A percentile compares a stretch with the other conserved stretches of the same genome.
phyloP scores from a whole-genome alignment of 805 yeast species.

The Candida alai region DNA sequence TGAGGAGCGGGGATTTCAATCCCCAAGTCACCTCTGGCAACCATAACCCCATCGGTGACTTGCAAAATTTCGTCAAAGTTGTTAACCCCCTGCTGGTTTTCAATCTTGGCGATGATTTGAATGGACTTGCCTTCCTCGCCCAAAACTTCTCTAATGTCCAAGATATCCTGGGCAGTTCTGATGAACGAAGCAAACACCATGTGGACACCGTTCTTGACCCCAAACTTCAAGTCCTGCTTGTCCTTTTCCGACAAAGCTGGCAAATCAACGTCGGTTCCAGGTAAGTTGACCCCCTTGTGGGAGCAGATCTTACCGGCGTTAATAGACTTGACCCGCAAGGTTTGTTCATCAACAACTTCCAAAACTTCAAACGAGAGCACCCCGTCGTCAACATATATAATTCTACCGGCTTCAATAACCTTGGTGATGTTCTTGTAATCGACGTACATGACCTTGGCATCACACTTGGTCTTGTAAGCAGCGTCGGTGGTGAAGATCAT shows the following conservation, averaged over 20 bases:
- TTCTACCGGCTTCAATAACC: slow-evolving; percentile 82
- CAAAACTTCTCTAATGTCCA: slow-evolving; percentile 85
- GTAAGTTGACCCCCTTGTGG: slow-evolving; percentile 98
- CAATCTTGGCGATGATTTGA: slow-evolving; percentile 96
- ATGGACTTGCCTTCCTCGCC: slow-evolving; percentile 97
- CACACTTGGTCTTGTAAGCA: slow-evolving; percentile 63
- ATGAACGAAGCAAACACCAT: slow-evolving; percentile 98
- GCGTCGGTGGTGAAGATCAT: slow-evolving; percentile 93
- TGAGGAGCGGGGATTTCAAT: slow-evolving; percentile 99
- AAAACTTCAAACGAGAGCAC: slow-evolving; percentile 91
- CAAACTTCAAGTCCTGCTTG: slow-evolving; percentile 84
- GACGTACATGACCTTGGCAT: slow-evolving; percentile 78
- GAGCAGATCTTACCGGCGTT: slow-evolving; percentile 95
- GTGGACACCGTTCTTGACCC: slow-evolving; percentile 96
- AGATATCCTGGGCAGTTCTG: slow-evolving; percentile 89
- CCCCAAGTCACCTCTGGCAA: slow-evolving; percentile 99
- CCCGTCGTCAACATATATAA: slow-evolving; percentile 97
- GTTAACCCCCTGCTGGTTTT: slow-evolving; percentile 99
- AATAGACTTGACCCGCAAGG: slow-evolving; percentile 82
- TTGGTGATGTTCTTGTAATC: slow-evolving; percentile 97
- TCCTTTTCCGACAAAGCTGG: slow-evolving; percentile 98
- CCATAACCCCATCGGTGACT: slow-evolving; percentile 99
- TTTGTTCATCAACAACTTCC: slow-evolving; percentile 74
- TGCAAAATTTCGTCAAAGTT: slow-evolving; percentile 93
- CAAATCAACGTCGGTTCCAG: slow-evolving; percentile 97